Evolutionary conservation across 148 eudicot species (phyloP).

Genomic region (Rhododendron griersonianum): DNA sequence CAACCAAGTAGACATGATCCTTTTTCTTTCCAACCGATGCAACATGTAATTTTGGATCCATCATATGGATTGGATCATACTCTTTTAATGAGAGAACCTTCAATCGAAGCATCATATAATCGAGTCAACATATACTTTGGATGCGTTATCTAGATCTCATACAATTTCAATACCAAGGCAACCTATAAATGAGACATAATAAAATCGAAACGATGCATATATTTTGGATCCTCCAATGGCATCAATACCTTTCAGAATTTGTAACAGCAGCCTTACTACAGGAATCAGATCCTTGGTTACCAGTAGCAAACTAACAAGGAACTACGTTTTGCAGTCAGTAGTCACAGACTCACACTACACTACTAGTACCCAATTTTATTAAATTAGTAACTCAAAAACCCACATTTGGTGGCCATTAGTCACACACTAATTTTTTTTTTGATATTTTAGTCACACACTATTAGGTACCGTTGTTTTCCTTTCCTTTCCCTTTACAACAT

Average conservation of each 20-base stretch:
- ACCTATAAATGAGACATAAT: not conserved
- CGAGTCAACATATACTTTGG: not conserved
- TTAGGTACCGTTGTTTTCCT: not conserved
- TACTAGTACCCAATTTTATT: not conserved
- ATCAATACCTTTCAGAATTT: not conserved
- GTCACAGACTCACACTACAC: not conserved
- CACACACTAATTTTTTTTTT: not conserved
- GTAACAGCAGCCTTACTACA: not conserved
- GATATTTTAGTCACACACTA: not conserved
- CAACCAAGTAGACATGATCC: not conserved
- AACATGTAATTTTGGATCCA: not conserved
- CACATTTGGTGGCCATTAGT: not conserved
- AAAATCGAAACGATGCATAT: not conserved
- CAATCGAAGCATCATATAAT: not conserved
- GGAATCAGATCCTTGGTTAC: not conserved
- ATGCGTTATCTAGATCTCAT: not conserved
- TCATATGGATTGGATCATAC: not conserved
- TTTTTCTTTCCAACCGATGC: not conserved
- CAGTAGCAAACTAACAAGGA: not conserved
- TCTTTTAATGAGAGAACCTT: not conserved
- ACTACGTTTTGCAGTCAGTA: not conserved
- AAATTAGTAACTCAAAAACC: not conserved
- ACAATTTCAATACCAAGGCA: not conserved
- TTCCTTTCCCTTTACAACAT: not conserved
- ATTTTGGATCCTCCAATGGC: not conserved